phyloP scores from a whole-genome alignment of 768 basidiomycete species.

The Fomitopsis serialis region DNA sequence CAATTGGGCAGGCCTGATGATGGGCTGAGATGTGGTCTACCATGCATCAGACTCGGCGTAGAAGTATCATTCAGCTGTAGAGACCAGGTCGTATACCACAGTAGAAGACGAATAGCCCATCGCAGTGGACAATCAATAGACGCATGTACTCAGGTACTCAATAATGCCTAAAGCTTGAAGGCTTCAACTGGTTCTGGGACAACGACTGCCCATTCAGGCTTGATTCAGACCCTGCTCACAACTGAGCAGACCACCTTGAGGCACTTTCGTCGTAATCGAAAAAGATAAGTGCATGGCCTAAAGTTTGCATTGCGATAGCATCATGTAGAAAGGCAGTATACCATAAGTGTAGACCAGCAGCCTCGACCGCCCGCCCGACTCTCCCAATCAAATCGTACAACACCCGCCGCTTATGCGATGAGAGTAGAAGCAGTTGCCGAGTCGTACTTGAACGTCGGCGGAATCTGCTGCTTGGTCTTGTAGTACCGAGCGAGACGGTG shows the following conservation, averaged over 20 bases:
- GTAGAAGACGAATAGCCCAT: no score
- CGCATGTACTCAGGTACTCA: no score
- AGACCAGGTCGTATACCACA: no score
- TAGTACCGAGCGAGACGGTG: conserved; percentile 98
- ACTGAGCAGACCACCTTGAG: no score
- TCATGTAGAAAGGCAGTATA: conserved; percentile 19
- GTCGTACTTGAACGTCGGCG: conserved; percentile 99
- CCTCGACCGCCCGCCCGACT: conserved; percentile 6
- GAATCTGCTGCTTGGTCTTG: conserved; percentile 97
- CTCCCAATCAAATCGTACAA: conserved; percentile 9
- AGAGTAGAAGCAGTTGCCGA: conserved; percentile 90
- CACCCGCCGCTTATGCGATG: conserved; percentile 52
- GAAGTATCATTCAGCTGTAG: no score
- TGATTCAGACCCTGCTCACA: no score
- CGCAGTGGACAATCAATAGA: no score
- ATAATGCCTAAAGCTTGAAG: no score
- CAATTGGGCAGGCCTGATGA: conserved; percentile 11
- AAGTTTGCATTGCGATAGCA: conserved; percentile 17
- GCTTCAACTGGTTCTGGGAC: no score
- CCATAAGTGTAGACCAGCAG: conserved; percentile 11
- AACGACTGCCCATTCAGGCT: no score
- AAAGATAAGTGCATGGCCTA: conserved; percentile 14
- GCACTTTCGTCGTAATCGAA: neutral
- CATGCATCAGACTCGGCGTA: no score
- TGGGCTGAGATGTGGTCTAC: neutral